Percentiles rank a stretch among this genome's conserved stretches.
phyloP scores from a whole-genome alignment of 83 land plant genomes.

The Diphasiastrum complanatum region DNA sequence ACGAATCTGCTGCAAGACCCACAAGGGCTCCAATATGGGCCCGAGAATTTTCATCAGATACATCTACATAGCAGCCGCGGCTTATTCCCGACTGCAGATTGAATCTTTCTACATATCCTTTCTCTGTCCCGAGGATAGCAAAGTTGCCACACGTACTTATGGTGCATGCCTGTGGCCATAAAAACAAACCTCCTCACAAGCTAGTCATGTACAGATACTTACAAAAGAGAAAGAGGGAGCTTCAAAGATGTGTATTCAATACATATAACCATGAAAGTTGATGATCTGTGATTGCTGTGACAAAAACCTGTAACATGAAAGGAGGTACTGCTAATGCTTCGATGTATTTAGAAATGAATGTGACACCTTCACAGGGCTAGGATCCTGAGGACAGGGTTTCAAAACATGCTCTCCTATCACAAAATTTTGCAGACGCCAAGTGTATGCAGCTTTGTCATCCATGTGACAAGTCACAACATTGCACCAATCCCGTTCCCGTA shows the following conservation, averaged over 20 bases:
- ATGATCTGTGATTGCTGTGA: too few species aligned
- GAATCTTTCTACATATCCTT: slow-evolving; percentile 84
- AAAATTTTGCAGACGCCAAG: slow-evolving; percentile 97
- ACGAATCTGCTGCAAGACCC: slow-evolving; percentile 92
- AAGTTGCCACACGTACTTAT: slow-evolving; percentile 96
- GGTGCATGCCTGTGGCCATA: slow-evolving; percentile 58
- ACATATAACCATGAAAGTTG: too few species aligned
- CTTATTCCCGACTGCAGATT: slow-evolving; percentile 90
- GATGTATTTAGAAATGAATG: neutral
- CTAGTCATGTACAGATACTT: too few species aligned
- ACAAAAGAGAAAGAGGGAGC: too few species aligned
- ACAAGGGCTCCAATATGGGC: slow-evolving; percentile 83
- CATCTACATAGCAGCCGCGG: slow-evolving; percentile 68
- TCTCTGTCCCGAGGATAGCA: slow-evolving; percentile 78
- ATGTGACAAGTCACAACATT: slow-evolving; percentile 96
- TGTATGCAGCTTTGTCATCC: slow-evolving; percentile 79
- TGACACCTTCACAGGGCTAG: slow-evolving; percentile 71
- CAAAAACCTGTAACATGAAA: too few species aligned
- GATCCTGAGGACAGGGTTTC: slow-evolving; percentile 52
- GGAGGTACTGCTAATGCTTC: neutral
- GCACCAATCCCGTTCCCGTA: slow-evolving; percentile 98
- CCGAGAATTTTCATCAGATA: slow-evolving; percentile 24
- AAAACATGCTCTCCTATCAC: slow-evolving; percentile 95
- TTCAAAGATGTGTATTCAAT: too few species aligned
- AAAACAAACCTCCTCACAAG: neutral